Percentiles rank a stretch among this genome's conserved stretches.
Conservation (phyloP, 768 basidiomycete species). For the Pleurotus djamor region DNA sequence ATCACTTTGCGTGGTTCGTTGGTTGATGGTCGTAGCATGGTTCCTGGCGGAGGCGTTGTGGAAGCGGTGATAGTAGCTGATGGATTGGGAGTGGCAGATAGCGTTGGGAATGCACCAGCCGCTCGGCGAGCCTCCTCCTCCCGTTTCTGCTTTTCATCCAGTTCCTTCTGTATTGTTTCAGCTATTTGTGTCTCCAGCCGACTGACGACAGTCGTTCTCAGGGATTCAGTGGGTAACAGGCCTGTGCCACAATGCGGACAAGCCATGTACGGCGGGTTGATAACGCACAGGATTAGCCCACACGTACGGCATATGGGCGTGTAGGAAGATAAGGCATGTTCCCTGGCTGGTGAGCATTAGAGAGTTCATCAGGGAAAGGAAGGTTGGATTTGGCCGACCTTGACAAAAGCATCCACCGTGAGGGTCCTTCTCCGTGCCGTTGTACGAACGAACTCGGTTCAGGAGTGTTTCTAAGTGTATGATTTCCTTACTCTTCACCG, state of each 20-base stretch:
- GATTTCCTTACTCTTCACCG: conserved; percentile 49
- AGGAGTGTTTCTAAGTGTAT: conserved; percentile 44
- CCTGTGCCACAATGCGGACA: conserved; percentile 51
- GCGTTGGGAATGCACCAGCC: conserved; percentile 61
- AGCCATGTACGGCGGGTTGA: conserved; percentile 51
- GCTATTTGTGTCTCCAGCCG: conserved; percentile 42
- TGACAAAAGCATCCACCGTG: conserved; percentile 72
- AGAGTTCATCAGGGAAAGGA: background rate
- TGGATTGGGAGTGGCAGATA: conserved; percentile 23
- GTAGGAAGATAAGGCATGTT: conserved; percentile 56
- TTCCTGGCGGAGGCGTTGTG: conserved; percentile 5
- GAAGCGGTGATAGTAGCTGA: background rate
- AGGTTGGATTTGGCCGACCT: conserved; percentile 31
- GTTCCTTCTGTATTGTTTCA: conserved; percentile 43
- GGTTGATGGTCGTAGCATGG: conserved; percentile 19
- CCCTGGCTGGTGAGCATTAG: conserved; percentile 37
- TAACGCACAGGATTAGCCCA: conserved; percentile 58
- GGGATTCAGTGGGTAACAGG: conserved; percentile 30
- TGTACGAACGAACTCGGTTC: conserved; percentile 29
- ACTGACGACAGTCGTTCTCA: conserved; percentile 32
- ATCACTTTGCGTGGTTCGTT: conserved; percentile 53
- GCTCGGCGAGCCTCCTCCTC: conserved; percentile 46
- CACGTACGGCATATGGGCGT: conserved; percentile 54
- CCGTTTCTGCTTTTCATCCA: conserved; percentile 41
- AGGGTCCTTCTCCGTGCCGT: conserved; percentile 44